phyloP scores from a whole-genome alignment of 495 filamentous ascomycete species.

The Podospora anserina region DNA sequence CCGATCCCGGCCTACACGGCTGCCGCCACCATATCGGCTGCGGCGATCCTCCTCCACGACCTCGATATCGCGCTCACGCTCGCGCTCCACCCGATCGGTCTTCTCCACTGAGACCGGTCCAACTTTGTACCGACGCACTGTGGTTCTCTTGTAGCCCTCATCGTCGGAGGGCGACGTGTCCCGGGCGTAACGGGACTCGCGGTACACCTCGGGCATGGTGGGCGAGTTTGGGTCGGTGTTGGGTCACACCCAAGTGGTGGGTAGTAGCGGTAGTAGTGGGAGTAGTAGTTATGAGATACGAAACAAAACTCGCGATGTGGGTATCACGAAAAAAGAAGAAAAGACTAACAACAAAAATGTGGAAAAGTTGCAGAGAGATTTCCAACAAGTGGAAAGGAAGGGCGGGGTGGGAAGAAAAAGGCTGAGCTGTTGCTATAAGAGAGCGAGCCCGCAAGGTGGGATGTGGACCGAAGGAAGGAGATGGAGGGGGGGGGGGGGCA shows the following conservation, averaged over 20 bases:
- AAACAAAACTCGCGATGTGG: conserved; percentile 11
- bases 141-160: conserved; percentile 47
- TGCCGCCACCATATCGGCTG: conserved; percentile 39
- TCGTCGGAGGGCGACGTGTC: conserved; percentile 49
- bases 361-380: conserved; percentile 8
- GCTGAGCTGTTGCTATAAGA: conserved; percentile 18
- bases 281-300: background rate
- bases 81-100: conserved; percentile 26
- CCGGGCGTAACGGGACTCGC: conserved; percentile 46
- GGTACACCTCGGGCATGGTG: conserved; percentile 48
- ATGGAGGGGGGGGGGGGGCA: conserved; percentile 1
- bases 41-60: conserved; percentile 52
- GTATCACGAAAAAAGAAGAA: conserved; percentile 21
- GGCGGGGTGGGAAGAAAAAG: conserved; percentile 15
- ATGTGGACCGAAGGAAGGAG: conserved; percentile 13
- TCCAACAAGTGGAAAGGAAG: conserved; percentile 6
- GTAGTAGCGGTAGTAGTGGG: background rate
- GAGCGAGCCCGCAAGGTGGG: conserved; percentile 4
- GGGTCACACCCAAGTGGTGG: conserved; percentile 10
- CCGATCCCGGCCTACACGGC: conserved; percentile 32
- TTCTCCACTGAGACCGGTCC: conserved; percentile 17
- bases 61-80: conserved; percentile 40
- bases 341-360: conserved; percentile 5
- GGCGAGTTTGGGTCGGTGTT: conserved; percentile 5
- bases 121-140: conserved; percentile 56